Conservation (phyloP, 208 protist genomes). For the Trichomonas vaginalis region DNA sequence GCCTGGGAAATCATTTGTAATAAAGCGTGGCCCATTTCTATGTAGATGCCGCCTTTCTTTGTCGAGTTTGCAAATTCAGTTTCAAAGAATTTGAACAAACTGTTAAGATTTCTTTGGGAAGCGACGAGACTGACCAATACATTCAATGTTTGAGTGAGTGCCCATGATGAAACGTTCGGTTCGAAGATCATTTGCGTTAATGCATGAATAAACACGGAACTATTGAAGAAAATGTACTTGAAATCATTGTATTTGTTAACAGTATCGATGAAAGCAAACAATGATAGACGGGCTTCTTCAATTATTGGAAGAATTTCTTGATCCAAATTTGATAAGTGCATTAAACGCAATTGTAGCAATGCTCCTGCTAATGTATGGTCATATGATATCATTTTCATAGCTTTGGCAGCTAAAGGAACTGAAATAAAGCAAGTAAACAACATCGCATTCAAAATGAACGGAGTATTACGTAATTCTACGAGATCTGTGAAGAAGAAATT, state of each 20-base stretch:
- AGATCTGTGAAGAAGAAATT: neutral
- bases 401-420: neutral
- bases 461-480: neutral
- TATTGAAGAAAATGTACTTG: neutral
- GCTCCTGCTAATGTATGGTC: neutral
- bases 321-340: neutral
- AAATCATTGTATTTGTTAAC: neutral
- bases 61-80: neutral
- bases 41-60: neutral
- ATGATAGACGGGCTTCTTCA: neutral
- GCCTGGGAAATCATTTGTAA: neutral
- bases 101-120: neutral
- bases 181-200: conserved; percentile 1
- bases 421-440: neutral
- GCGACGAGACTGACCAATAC: neutral
- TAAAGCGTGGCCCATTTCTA: neutral
- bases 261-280: neutral
- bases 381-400: neutral
- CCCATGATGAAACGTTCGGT: neutral
- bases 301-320: neutral
- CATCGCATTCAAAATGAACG: neutral
- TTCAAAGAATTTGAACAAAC: neutral
- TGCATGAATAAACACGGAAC: neutral
- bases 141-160: neutral
- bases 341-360: neutral